phyloP scores from a whole-genome alignment of 2,329 filamentous ascomycete species.

The Cladosporium velox region DNA sequence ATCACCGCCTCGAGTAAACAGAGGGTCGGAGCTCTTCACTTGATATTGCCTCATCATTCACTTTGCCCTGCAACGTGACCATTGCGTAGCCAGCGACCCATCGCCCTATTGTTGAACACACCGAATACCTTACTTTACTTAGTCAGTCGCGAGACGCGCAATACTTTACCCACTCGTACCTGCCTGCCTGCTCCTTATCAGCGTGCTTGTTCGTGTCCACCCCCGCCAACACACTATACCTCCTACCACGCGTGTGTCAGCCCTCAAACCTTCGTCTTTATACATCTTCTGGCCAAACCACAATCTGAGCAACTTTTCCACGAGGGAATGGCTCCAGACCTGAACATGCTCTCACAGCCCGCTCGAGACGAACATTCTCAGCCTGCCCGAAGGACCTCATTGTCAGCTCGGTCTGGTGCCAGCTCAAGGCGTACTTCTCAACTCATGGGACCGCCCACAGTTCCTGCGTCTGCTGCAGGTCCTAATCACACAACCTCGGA shows the following conservation, averaged over 20 bases:
- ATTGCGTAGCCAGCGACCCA: background rate
- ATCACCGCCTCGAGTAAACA: constrained; percentile 11
- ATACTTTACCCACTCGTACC: background rate
- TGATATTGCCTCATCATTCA: constrained; percentile 1
- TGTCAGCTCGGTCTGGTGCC: constrained; percentile 28
- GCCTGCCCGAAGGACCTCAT: constrained; percentile 40
- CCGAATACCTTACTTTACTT: background rate
- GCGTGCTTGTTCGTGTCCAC: background rate
- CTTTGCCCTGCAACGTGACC: background rate
- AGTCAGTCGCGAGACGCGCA: constrained; percentile 15
- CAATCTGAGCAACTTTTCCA: background rate
- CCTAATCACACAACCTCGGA: constrained; percentile 11
- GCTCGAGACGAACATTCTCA: constrained; percentile 38
- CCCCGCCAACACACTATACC: background rate
- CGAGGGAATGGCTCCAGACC: constrained; percentile 52
- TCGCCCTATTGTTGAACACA: background rate
- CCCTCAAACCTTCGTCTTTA: background rate
- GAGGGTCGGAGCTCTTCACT: constrained; percentile 1
- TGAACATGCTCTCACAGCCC: constrained; percentile 48
- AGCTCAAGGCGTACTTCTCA: constrained; percentile 51
- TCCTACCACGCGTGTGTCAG: background rate
- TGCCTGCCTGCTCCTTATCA: constrained; percentile 14
- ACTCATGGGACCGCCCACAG: constrained; percentile 32
- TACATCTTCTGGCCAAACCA: background rate
- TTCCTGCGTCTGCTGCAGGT: constrained; percentile 24